Base-by-base conservation (phyloP, 2,329 filamentous ascomycete genomes). In the Fusarium torreyae region DNA sequence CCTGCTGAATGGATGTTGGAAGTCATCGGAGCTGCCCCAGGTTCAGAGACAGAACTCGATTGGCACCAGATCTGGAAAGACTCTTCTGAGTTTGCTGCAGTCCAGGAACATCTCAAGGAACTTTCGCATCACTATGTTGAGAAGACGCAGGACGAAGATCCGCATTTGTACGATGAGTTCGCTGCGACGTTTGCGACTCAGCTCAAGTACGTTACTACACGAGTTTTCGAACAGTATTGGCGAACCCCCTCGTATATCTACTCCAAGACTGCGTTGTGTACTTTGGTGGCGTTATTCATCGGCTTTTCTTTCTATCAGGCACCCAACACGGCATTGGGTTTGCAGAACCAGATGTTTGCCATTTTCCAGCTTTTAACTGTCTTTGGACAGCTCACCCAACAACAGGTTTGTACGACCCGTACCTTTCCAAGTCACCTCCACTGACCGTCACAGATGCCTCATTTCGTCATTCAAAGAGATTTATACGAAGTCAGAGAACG, bases 291-390 rank as follows among this genome's bases (percentile, higher is more conserved):
- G 0, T 5, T 75, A 1, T 75, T 75, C 3, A 71, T 92, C 61
- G 91, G 90, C 0, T 91, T 92, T 73, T 89, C 87, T 0, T 91
- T 92, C 74, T 90, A 85, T 79, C 85, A 89, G 22, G 84, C 88
- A 11, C 82, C 73, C 0, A 74, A 73, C 1, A 88, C 87, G 0
- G 82, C 87, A n/a, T 88, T 91, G 68, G 91, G 91, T 18, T 80
- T 93, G 11, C 90, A 92, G 72, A 90, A 92, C 75, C 88, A 90
- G 63, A 86, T 93, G 78, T 92, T 93, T 63, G 86, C 90, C 2
- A 89, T 87, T 34, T 83, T 92, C 39, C 86, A 90, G 85, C 81
- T 92, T 49, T 80, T 88, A 52, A 92, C 88, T 9, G 89, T 93
- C 76, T 92, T 93, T 77, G 87, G 88, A 11, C 85, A 88, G 51